phyloP scores from a whole-genome alignment of 345 rosid species.

The Ceriops zippeliana region DNA sequence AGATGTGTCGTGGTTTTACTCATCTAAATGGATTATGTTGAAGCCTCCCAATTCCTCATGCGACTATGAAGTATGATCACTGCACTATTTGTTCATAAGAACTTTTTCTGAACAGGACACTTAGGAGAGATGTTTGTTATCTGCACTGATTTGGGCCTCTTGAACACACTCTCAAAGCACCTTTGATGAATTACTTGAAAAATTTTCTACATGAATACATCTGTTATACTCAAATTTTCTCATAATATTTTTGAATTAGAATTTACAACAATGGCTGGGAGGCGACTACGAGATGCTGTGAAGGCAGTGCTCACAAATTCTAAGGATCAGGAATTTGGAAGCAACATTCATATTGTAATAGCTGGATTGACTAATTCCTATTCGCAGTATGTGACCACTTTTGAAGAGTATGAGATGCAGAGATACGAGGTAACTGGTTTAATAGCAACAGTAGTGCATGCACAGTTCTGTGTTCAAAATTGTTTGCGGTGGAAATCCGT shows the following conservation, averaged over 20 bases:
- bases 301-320: conserved; percentile 52
- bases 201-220: neutral
- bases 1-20: too few species aligned
- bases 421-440: conserved; percentile 69
- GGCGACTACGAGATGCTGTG: conserved; percentile 93
- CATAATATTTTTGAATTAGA: conserved; percentile 39
- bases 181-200: neutral
- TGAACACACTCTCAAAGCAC: too few species aligned
- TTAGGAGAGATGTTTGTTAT: too few species aligned
- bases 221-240: neutral
- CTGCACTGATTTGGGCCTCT: too few species aligned
- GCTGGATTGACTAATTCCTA: conserved; percentile 92
- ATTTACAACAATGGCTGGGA: conserved; percentile 97
- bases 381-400: conserved; percentile 88
- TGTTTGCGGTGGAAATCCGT: too few species aligned
- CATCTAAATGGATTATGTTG: too few species aligned
- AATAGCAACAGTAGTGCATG: neutral
- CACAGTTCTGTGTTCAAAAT: too few species aligned
- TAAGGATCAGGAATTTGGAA: conserved; percentile 36
- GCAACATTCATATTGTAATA: conserved; percentile 63
- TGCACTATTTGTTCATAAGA: too few species aligned
- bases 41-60: too few species aligned
- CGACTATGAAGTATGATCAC: too few species aligned
- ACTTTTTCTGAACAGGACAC: too few species aligned
- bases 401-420: conserved; percentile 89